Evolutionary conservation across 139 green algal species (phyloP), one percentile per base, ranked within the genome.

Genomic region (Trebouxia sp.): DNA sequence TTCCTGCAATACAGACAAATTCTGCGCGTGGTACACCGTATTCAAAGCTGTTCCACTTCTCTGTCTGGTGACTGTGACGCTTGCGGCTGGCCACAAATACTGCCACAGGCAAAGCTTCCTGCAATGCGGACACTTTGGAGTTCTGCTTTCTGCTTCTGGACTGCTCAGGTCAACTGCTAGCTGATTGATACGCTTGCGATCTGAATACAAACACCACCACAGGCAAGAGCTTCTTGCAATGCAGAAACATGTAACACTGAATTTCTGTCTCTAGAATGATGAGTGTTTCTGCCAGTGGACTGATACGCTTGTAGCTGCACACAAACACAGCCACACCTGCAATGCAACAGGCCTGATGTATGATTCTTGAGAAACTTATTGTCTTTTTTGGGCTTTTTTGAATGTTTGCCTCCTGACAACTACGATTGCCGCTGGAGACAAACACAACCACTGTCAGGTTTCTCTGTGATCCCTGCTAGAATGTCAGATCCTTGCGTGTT

Each of bases 1-100:
- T 86, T 80, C 84, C 83, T 88, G 81, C 51, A 83, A n/a, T n/a
- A n/a, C n/a, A n/a, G n/a, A n/a, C n/a, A n/a, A n/a, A n/a, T n/a
- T n/a, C n/a, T n/a, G n/a, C n/a, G n/a, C n/a, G n/a, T n/a, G n/a
- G n/a, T n/a, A n/a, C n/a, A n/a, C n/a, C n/a, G n/a, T n/a, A n/a
- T n/a, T 98, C 93, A 75, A 96, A 79, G 83, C 30, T 56, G 45
- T 37, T 45, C 17, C 88, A 58, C 6, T 76, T 80, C 82, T 89
- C 84, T 1, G 78, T 82, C 76, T 90, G 55, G 15, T 77, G 50
- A 43, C 93, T 88, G 48, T 91, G 94, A 41, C 89, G 79, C 88
- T 95, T 95, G 83, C 97, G 97, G 80, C 83, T 93, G 86, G 98
- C 98, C 56, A 85, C 92, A 86, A 98, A 98, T 37, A 95, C 84